Conservation (phyloP, 257 asterid species). For the Catharanthus roseus region DNA sequence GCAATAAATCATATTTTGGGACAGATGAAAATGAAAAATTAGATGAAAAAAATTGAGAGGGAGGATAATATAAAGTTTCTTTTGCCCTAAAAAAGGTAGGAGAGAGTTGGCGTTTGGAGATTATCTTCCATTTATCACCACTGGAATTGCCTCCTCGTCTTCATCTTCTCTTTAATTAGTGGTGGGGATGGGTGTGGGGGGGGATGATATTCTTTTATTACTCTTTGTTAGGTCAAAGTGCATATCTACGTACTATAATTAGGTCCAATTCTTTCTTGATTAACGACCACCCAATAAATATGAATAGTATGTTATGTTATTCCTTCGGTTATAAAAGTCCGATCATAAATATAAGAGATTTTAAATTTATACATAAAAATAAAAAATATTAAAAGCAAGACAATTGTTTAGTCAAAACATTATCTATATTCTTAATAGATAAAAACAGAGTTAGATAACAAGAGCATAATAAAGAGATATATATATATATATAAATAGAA, state of each 20-base stretch:
- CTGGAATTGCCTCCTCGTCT: not conserved
- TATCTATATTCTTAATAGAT: no score
- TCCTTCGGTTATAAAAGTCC: no score
- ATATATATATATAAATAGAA: no score
- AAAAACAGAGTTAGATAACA: no score
- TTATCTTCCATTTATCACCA: not conserved
- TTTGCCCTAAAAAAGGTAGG: no score
- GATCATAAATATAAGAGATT: no score
- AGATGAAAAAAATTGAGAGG: not conserved
- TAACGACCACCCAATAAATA: not conserved
- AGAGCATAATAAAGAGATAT: no score
- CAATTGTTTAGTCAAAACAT: no score
- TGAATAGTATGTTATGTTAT: not conserved
- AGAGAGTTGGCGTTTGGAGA: not conserved
- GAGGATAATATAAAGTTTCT: not conserved
- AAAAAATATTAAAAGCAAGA: no score
- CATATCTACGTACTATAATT: not conserved
- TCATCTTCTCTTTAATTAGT: slow-evolving; percentile 9
- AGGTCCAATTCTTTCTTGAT: not conserved
- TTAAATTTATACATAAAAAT: no score
- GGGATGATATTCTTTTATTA: slow-evolving; percentile 5
- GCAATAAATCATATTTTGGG: no score
- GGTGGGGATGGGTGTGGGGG: no score
- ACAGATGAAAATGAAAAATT: not conserved
- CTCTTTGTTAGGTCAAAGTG: not conserved